phyloP scores from a whole-genome alignment of 2,329 filamentous ascomycete genomes.

The Xylaria sp. region DNA sequence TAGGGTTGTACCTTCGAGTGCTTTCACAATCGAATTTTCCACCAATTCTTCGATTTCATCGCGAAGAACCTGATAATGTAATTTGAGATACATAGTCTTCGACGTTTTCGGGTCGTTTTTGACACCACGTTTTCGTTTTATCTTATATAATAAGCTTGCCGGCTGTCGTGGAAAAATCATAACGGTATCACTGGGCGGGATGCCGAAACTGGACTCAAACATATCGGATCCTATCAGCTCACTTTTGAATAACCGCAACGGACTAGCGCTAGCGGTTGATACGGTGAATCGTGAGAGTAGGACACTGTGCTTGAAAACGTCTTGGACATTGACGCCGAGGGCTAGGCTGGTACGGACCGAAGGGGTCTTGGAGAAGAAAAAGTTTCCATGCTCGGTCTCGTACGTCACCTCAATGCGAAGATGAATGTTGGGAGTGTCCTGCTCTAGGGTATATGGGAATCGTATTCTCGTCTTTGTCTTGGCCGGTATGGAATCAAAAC shows the following conservation, averaged over 20 bases:
- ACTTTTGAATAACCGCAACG: conserved; percentile 75
- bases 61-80: conserved; percentile 78
- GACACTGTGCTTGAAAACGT: conserved; percentile 83
- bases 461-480: conserved; percentile 61
- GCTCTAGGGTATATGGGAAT: conserved; percentile 84
- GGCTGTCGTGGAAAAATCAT: conserved; percentile 82
- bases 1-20: conserved; percentile 49
- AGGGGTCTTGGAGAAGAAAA: conserved; percentile 66
- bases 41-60: conserved; percentile 69
- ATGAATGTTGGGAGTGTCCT: conserved; percentile 71
- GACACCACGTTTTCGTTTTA: conserved; percentile 59
- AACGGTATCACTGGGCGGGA: conserved; percentile 57
- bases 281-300: conserved; percentile 92
- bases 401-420: conserved; percentile 80
- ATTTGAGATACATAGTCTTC: conserved; percentile 67
- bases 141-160: conserved; percentile 79
- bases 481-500: conserved; percentile 53
- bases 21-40: conserved; percentile 48
- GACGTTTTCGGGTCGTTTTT: conserved; percentile 43
- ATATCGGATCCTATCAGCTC: conserved; percentile 72
- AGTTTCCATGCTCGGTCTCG: conserved; percentile 68
- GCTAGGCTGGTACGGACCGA: conserved; percentile 76
- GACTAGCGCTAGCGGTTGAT: conserved; percentile 76
- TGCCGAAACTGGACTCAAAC: conserved; percentile 68
- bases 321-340: conserved; percentile 94